Conservation (phyloP, 331 rosid species). For the Malus hybrid region DNA sequence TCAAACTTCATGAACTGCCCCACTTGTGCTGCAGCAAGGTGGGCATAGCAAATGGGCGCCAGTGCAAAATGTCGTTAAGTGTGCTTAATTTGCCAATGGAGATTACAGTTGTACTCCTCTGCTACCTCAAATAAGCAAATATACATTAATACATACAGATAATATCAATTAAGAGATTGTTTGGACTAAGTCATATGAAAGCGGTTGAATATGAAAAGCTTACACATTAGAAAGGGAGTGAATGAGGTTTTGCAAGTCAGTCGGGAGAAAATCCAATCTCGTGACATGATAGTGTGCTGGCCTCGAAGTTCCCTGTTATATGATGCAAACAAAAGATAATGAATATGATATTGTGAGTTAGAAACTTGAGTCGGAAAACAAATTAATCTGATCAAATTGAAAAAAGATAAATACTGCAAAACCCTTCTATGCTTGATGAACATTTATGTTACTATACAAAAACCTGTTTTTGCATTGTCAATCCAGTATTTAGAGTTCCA, state of each 20-base stretch:
- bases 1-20: slow-evolving; percentile 74
- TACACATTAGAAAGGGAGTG: slow-evolving; percentile 76
- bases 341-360: background rate
- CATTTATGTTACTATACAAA: no score
- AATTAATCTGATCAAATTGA: no score
- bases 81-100: slow-evolving; percentile 58
- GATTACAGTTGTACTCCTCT: slow-evolving; percentile 70
- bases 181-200: background rate
- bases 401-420: no score
- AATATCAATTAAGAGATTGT: background rate
- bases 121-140: slow-evolving; percentile 53
- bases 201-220: slow-evolving; percentile 24
- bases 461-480: no score
- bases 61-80: slow-evolving; percentile 28
- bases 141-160: background rate
- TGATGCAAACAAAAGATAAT: background rate
- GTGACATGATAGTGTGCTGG: slow-evolving; percentile 87
- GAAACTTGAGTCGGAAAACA: background rate
- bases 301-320: slow-evolving; percentile 75
- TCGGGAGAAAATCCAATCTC: slow-evolving; percentile 89
- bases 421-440: no score
- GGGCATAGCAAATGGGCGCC: slow-evolving; percentile 90
- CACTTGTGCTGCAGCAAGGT: slow-evolving; percentile 79
- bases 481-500: no score
- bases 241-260: slow-evolving; percentile 59